These are phyloP conservation scores for Ceratocystis ficicola DNA, from an alignment of 2,329 filamentous ascomycete genomes.

Conservation along the genomic window DNA sequence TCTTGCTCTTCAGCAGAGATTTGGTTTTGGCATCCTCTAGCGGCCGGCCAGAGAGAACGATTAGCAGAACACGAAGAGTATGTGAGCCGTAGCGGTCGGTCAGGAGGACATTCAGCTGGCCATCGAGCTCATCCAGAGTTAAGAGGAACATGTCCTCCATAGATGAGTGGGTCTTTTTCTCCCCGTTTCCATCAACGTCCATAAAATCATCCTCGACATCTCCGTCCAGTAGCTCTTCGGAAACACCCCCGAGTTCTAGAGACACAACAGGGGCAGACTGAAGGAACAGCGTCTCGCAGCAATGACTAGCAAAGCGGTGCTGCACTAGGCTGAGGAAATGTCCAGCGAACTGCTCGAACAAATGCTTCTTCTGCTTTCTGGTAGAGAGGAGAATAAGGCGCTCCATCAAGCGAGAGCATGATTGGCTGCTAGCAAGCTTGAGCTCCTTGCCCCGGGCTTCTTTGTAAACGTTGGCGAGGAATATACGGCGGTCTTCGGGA, in stretches of 20 bases:
- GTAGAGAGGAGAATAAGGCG: constrained; percentile 73
- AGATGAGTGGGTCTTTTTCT: constrained; percentile 38
- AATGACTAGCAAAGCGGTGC: constrained; percentile 94
- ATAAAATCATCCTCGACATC: constrained; percentile 28
- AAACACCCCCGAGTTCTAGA: constrained; percentile 49
- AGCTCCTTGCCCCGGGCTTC: constrained; percentile 88
- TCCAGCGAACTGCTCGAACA: constrained; percentile 74
- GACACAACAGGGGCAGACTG: constrained; percentile 68
- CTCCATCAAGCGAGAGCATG: constrained; percentile 87
- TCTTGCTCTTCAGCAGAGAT: constrained; percentile 76
- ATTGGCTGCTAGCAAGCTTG: constrained; percentile 91
- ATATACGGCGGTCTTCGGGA: constrained; percentile 56
- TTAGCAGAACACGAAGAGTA: constrained; percentile 69
- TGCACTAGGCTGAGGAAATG: constrained; percentile 85
- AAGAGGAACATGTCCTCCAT: constrained; percentile 80
- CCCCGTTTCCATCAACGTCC: constrained; percentile 13
- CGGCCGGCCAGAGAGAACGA: constrained; percentile 74
- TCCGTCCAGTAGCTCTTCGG: constrained; percentile 35
- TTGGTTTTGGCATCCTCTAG: constrained; percentile 57
- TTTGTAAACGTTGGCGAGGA: constrained; percentile 69
- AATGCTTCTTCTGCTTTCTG: constrained; percentile 64
- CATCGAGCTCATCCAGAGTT: constrained; percentile 78
- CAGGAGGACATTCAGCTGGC: constrained; percentile 67
- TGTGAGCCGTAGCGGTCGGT: constrained; percentile 87
- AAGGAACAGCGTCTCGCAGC: constrained; percentile 85